Evolutionary conservation across 108 stramenopile species (phyloP).

Genomic region (Cylindrotheca fusiformis): DNA sequence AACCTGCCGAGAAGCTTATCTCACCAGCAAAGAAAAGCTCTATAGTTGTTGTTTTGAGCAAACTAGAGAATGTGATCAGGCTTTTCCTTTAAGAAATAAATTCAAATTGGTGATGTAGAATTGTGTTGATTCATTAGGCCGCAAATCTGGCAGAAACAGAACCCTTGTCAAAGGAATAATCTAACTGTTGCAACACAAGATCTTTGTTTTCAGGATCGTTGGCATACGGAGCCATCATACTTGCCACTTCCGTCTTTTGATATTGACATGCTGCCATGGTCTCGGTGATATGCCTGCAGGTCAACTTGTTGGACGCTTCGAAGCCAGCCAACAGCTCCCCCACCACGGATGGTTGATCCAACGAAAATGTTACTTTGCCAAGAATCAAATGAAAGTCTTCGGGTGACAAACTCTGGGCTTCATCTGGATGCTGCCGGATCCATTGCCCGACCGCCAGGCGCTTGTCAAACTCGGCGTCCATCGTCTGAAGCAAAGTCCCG

Average conservation of each 20-base stretch:
- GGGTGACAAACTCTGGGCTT: slow-evolving; percentile 7
- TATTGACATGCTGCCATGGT: slow-evolving; percentile 10
- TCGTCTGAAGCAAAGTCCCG: neutral
- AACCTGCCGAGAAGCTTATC: too few relatives aligned
- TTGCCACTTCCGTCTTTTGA: slow-evolving; percentile 11
- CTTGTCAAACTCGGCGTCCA: neutral
- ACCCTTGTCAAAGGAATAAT: slow-evolving; percentile 14
- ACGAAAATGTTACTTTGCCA: slow-evolving; percentile 8
- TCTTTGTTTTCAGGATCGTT: slow-evolving; percentile 26
- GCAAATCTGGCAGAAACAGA: neutral
- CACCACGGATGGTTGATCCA: slow-evolving; percentile 11
- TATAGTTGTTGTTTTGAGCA: too few relatives aligned
- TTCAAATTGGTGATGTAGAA: too few relatives aligned
- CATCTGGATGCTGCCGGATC: slow-evolving; percentile 13
- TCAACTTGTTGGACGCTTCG: slow-evolving; percentile 4
- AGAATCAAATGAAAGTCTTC: slow-evolving; percentile 4
- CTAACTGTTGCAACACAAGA: slow-evolving; percentile 4
- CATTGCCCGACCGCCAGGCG: slow-evolving; percentile 8
- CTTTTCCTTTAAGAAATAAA: too few relatives aligned
- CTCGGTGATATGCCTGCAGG: slow-evolving; percentile 9
- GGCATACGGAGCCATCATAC: slow-evolving; percentile 21
- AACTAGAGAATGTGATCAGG: too few relatives aligned
- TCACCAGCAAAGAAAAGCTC: too few relatives aligned
- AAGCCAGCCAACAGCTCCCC: slow-evolving; percentile 10
- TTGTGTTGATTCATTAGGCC: too few relatives aligned